These are phyloP conservation scores for Coemansia sp. DNA, from an alignment of 192 early-diverging fungal genomes.

Conservation along the genomic window DNA sequence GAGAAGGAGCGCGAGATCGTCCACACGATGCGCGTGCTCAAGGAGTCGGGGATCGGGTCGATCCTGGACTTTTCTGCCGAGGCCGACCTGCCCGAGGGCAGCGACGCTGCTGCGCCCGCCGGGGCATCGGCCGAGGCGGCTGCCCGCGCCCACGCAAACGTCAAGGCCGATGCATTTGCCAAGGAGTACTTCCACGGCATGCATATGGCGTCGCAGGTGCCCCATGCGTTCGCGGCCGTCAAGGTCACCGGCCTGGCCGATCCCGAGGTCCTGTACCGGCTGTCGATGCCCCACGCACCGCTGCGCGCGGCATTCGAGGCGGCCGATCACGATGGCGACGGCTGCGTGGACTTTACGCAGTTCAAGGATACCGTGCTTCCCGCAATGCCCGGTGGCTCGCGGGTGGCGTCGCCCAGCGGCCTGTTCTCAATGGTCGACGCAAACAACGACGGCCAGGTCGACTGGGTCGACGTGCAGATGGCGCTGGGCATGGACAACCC, in stretches of 20 bases:
- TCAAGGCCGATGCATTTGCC: slow-evolving; percentile 61
- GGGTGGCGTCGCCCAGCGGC: slow-evolving; percentile 27
- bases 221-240: slow-evolving; percentile 73
- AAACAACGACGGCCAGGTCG: slow-evolving; percentile 53
- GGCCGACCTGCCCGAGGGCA: slow-evolving; percentile 64
- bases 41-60: slow-evolving; percentile 61
- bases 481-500: slow-evolving; percentile 61
- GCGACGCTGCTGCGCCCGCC: slow-evolving; percentile 25
- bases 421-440: slow-evolving; percentile 47
- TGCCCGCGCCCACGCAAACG: slow-evolving; percentile 52
- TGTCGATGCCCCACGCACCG: slow-evolving; percentile 49
- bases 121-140: slow-evolving; percentile 28
- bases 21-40: slow-evolving; percentile 70
- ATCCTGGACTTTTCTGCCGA: slow-evolving; percentile 87
- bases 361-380: slow-evolving; percentile 35
- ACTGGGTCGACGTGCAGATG: slow-evolving; percentile 61
- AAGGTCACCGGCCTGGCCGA: slow-evolving; percentile 84
- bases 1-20: slow-evolving; percentile 79
- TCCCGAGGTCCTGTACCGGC: slow-evolving; percentile 65
- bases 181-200: slow-evolving; percentile 66
- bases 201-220: slow-evolving; percentile 59
- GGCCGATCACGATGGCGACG: slow-evolving; percentile 51
- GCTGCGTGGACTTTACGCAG: slow-evolving; percentile 49
- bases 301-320: slow-evolving; percentile 45
- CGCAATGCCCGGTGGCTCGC: slow-evolving; percentile 21